These are phyloP conservation scores for Nicotiana noctiflora DNA, from an alignment of 257 asterid genomes.

Conservation along the genomic window DNA sequence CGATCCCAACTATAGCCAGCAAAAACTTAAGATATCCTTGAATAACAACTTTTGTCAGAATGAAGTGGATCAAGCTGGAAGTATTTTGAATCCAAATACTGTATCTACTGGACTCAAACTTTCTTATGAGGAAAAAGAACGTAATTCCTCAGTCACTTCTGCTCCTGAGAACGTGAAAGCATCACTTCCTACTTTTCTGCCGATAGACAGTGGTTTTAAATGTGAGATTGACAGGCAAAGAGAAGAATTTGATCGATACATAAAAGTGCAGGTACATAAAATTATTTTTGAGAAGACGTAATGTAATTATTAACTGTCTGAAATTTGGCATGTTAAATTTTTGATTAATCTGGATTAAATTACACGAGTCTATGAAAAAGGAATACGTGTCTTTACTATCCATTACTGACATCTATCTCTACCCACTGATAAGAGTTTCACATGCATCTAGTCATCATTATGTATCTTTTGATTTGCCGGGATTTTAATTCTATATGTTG, in stretches of 20 bases:
- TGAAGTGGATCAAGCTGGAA: slow-evolving; percentile 32
- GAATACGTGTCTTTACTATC: background rate
- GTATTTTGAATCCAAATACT: slow-evolving; percentile 42
- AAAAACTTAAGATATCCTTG: slow-evolving; percentile 42
- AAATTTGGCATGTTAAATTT: background rate
- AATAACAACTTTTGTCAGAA: slow-evolving; percentile 35
- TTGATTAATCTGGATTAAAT: background rate
- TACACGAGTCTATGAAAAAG: background rate
- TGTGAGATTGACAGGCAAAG: slow-evolving; percentile 52
- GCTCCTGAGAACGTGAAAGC: slow-evolving; percentile 17
- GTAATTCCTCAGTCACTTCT: slow-evolving; percentile 17
- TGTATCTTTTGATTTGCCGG: background rate
- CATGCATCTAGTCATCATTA: background rate
- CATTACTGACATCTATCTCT: background rate
- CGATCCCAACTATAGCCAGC: slow-evolving; percentile 37
- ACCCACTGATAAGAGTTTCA: background rate
- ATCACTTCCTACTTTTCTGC: slow-evolving; percentile 7
- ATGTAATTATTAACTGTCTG: background rate
- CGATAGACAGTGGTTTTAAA: slow-evolving; percentile 33
- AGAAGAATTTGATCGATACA: slow-evolving; percentile 40
- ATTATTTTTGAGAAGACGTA: no score
- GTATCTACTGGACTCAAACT: slow-evolving; percentile 68
- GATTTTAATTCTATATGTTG: background rate
- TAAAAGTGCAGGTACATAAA: slow-evolving; percentile 53
- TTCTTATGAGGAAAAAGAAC: slow-evolving; percentile 58